Evolutionary conservation across 2,329 filamentous ascomycete species (phyloP), one percentile per base, ranked within the genome.

Genomic region (Epichloe scottii): DNA sequence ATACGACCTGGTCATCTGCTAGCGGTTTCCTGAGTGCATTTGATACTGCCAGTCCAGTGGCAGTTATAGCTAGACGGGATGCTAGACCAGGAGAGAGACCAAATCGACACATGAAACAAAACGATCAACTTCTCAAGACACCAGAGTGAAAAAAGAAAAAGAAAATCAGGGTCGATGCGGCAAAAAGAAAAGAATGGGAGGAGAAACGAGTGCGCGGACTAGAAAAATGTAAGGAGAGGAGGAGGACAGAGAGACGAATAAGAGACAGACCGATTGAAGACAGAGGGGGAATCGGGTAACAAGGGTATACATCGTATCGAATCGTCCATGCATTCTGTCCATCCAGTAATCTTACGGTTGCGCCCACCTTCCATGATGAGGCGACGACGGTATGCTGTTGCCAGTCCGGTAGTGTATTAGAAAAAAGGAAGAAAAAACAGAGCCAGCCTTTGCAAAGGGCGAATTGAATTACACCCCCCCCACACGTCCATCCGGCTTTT

Each of bases 311-410:
- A 63, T 71, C 68, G 59, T 69, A 59, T 66, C 63, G 62, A 66
- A 63, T 71, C 68, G 61, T 71, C 65, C 68, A 70, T 68, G 59
- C 68, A 68, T 69, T 70, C 67, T 68, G 62, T 61, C 65, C 65
- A 58, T 67, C 60, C 62, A 58, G 59, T 62, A 63, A 60, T 62
- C 62, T 59, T 60, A 41, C 44, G 39, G 17, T 49, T 47, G 42
- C 53, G 51, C 53, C 46, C 46, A 48, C 39, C 44, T 47, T 41
- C 15, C 26, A 47, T 48, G 26, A 34, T 48, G 21, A 34, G 38
- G 37, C 40, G 44, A 55, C 45, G 44, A 21, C 30, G 11, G 53
- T 56, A 61, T 66, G 64, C 64, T 68, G 64, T 69, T 67, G 65
- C 68, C 65, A 69, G 66, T 65, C 61, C 57, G 52, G 60, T 57